Conservation (phyloP, 1,284 basidiomycete species). For the Puccinia triticina region DNA sequence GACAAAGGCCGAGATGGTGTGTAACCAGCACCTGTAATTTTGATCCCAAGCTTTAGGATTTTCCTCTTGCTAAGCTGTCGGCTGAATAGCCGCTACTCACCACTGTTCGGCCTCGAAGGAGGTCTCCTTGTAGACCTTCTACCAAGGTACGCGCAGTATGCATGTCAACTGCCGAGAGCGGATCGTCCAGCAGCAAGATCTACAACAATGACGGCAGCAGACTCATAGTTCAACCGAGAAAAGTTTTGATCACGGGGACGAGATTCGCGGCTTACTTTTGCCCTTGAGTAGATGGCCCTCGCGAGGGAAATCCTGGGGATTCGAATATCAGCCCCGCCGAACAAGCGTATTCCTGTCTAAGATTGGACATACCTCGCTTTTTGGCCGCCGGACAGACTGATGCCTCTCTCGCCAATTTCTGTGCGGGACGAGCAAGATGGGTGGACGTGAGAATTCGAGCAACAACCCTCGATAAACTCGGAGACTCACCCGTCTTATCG, state of each 20-base stretch:
- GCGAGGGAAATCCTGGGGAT: conserved; percentile 40
- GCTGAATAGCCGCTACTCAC: conserved; percentile 12
- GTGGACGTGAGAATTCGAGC: neutral
- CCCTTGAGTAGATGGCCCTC: conserved; percentile 47
- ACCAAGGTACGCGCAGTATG: conserved; percentile 38
- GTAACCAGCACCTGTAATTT: conserved; percentile 45
- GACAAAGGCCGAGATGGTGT: conserved; percentile 47
- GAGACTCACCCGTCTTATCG: conserved; percentile 43
- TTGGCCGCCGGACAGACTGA: conserved; percentile 51
- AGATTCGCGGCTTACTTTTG: conserved; percentile 24
- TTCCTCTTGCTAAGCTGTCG: neutral
- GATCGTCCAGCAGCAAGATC: conserved; percentile 46
- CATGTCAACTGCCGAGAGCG: conserved; percentile 48
- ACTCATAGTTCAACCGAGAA: neutral
- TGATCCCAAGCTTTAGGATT: neutral
- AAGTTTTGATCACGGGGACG: neutral
- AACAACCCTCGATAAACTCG: neutral
- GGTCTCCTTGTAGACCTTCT: conserved; percentile 37
- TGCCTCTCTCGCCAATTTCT: conserved; percentile 52
- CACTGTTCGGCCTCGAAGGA: conserved; percentile 48
- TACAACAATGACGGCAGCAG: neutral
- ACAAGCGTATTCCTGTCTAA: neutral
- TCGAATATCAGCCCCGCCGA: neutral
- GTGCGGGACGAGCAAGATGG: neutral
- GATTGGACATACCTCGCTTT: conserved; percentile 50